These are phyloP conservation scores for Chlamydomonas sphaeroides DNA, from an alignment of 139 green algal species.

Conservation along the genomic window DNA sequence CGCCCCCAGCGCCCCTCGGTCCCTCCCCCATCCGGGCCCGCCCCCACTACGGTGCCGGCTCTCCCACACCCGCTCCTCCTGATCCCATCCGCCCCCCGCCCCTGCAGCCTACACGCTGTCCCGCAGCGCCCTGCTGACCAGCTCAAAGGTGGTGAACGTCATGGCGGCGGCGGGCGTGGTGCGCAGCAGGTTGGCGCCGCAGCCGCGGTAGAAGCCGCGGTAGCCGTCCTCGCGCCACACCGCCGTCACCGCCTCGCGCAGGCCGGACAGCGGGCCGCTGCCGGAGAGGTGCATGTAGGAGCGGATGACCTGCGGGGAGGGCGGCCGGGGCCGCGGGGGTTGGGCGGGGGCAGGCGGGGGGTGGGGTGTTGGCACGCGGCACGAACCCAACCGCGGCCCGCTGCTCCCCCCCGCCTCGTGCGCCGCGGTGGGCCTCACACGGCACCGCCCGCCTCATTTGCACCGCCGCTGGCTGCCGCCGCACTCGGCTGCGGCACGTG, in stretches of 20 bases:
- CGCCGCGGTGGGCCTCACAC: background rate
- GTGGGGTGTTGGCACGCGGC: too few relatives aligned
- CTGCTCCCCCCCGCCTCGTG: too few relatives aligned
- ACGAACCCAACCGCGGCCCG: too few relatives aligned
- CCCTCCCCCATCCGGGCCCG: too few relatives aligned
- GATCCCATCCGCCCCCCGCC: too few relatives aligned
- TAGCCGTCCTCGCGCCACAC: constrained; percentile 74
- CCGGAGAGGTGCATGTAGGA: constrained; percentile 85
- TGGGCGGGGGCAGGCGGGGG: background rate
- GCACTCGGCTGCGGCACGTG: background rate
- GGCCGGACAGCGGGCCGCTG: constrained; percentile 75
- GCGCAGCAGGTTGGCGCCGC: constrained; percentile 91
- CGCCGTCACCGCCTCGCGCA: constrained; percentile 48
- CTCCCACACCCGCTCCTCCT: too few relatives aligned
- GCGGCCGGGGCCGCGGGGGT: background rate
- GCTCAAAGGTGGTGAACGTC: constrained; percentile 97
- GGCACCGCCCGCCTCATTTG: background rate
- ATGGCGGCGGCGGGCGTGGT: constrained; percentile 96
- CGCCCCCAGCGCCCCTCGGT: too few relatives aligned
- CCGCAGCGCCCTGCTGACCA: constrained; percentile 83
- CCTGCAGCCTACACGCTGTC: background rate
- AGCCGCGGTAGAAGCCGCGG: constrained; percentile 81
- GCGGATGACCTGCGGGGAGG: constrained; percentile 57
- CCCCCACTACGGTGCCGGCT: too few relatives aligned
- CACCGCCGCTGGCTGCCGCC: background rate